Percentiles rank a stretch among this genome's conserved stretches.
phyloP scores from a whole-genome alignment of 2,329 filamentous ascomycete species.

The Lecanicillium sp. region DNA sequence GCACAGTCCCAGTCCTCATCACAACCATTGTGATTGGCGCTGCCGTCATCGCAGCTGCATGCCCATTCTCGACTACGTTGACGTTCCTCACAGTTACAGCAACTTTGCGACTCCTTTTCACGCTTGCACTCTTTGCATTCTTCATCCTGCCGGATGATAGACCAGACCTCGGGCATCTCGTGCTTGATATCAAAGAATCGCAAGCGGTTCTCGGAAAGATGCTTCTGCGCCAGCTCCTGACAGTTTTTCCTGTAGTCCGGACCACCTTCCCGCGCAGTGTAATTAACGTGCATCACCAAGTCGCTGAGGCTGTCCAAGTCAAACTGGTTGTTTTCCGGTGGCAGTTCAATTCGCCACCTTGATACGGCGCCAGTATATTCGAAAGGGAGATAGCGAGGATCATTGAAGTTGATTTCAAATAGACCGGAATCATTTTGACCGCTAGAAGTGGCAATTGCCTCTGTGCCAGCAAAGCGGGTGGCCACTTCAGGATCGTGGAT shows the following conservation, averaged over 20 bases:
- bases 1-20: no score
- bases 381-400: constrained; percentile 26
- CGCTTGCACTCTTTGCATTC: neutral
- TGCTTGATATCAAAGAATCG: constrained; percentile 7
- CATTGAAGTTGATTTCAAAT: constrained; percentile 23
- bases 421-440: constrained; percentile 21
- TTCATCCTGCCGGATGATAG: neutral
- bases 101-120: neutral
- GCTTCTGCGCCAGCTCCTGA: constrained; percentile 3
- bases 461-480: constrained; percentile 6
- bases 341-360: constrained; percentile 23
- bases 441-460: constrained; percentile 7
- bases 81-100: neutral
- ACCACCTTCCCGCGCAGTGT: constrained; percentile 24
- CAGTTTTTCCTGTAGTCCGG: constrained; percentile 3
- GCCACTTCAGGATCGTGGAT: constrained; percentile 4
- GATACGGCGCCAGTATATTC: constrained; percentile 27
- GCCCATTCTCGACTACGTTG: neutral
- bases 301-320: constrained; percentile 26
- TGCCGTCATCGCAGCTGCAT: neutral
- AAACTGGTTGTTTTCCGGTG: constrained; percentile 17
- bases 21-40: no score
- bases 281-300: constrained; percentile 25
- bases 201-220: constrained; percentile 1
- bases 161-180: constrained; percentile 6